A percentile compares a stretch with the other conserved stretches of the same genome.
These are phyloP conservation scores for Pseudozyma flocculosa DNA, from an alignment of 1,284 basidiomycete genomes.

Conservation along the genomic window DNA sequence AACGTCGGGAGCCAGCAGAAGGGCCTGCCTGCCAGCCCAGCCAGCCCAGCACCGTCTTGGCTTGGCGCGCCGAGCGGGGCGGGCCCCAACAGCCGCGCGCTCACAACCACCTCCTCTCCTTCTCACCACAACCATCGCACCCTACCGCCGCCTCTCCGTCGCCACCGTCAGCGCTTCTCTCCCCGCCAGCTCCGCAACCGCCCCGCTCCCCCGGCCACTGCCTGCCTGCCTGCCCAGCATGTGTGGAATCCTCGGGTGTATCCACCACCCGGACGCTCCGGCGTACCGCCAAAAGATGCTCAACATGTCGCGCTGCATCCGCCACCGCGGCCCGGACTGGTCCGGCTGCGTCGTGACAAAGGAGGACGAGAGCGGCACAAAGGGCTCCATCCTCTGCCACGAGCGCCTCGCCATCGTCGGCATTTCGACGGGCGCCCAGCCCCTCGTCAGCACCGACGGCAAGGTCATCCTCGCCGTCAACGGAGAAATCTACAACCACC, in stretches of 20 bases:
- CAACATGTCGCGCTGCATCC: constrained; percentile 54
- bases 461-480: constrained; percentile 89
- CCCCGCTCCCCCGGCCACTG: no score
- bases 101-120: no score
- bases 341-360: constrained; percentile 53
- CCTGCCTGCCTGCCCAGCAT: no score
- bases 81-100: no score
- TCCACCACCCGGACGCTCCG: constrained; percentile 53
- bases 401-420: constrained; percentile 86
- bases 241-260: constrained; percentile 57
- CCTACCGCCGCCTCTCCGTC: no score
- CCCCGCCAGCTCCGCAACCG: no score
- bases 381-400: constrained; percentile 59
- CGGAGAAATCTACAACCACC: constrained; percentile 99
- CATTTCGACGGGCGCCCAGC: constrained; percentile 96
- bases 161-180: no score
- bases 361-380: constrained; percentile 28
- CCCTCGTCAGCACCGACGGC: constrained; percentile 82
- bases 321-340: constrained; percentile 59
- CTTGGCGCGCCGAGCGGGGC: no score
- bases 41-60: no score
- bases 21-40: no score
- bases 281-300: constrained; percentile 56
- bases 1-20: no score
- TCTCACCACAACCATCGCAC: no score